Percentiles rank a stretch among this genome's conserved stretches.
phyloP scores from a whole-genome alignment of 139 green algal genomes.

The Tetradesmus obliquus region DNA sequence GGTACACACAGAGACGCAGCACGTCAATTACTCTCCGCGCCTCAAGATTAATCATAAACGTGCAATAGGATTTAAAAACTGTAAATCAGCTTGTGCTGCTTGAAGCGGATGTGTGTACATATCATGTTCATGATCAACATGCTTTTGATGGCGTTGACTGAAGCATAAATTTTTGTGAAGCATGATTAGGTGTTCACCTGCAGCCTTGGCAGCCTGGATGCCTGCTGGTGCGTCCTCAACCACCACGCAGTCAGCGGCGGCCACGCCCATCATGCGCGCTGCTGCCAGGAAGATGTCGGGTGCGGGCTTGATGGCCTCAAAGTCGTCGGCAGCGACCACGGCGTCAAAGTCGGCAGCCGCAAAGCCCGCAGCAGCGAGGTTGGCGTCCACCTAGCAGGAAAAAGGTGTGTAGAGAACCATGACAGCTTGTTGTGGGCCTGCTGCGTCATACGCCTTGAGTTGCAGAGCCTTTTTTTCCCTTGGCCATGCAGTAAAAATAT shows the following conservation, averaged over 20 bases:
- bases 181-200: conserved; percentile 26
- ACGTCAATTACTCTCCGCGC: neutral
- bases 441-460: too few relatives aligned
- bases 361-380: conserved; percentile 72
- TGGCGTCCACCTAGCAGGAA: conserved; percentile 69
- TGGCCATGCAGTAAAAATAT: neutral
- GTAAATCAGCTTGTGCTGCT: neutral
- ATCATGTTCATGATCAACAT: neutral
- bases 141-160: neutral
- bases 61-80: neutral
- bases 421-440: neutral
- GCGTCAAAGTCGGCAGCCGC: conserved; percentile 66
- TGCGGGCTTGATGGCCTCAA: conserved; percentile 71
- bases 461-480: too few relatives aligned
- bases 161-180: neutral
- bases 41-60: neutral
- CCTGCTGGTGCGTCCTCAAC: conserved; percentile 81
- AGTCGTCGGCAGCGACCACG: conserved; percentile 74
- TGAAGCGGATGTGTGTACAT: neutral
- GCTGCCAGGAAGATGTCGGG: conserved; percentile 84
- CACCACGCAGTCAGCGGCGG: conserved; percentile 71
- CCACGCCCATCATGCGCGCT: conserved; percentile 60
- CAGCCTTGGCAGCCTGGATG: conserved; percentile 71
- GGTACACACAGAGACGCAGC: neutral
- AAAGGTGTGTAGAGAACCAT: neutral